Evolutionary conservation across 2,329 filamentous ascomycete genomes (phyloP).

Genomic region (Mycosphaerella arachidis): DNA sequence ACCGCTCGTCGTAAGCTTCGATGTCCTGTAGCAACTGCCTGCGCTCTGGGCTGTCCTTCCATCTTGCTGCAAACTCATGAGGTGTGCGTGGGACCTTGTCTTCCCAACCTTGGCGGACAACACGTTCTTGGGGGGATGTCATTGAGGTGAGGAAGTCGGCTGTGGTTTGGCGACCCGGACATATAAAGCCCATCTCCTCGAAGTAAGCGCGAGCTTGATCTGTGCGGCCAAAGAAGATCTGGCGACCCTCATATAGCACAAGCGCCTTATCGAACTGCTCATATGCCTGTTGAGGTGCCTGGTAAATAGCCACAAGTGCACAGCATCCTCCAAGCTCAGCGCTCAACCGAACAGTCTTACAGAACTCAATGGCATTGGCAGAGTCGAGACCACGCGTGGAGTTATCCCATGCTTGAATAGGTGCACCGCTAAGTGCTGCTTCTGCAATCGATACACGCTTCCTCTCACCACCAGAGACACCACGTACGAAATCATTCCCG

Average conservation of each 20-base stretch:
- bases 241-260: constrained; percentile 63
- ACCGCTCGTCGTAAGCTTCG: constrained; percentile 44
- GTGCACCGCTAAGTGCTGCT: constrained; percentile 61
- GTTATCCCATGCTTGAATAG: constrained; percentile 72
- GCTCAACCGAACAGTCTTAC: constrained; percentile 63
- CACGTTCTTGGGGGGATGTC: constrained; percentile 49
- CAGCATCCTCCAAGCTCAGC: constrained; percentile 64
- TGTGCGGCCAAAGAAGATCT: constrained; percentile 66
- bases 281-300: constrained; percentile 64
- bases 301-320: constrained; percentile 69
- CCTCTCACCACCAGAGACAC: constrained; percentile 70
- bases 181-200: constrained; percentile 65
- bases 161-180: constrained; percentile 66
- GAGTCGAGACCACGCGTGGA: constrained; percentile 69
- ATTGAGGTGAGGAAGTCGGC: constrained; percentile 76
- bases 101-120: constrained; percentile 43
- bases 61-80: constrained; percentile 48
- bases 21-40: constrained; percentile 42
- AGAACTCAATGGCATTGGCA: constrained; percentile 72
- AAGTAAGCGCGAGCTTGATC: constrained; percentile 65
- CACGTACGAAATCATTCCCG: constrained; percentile 70
- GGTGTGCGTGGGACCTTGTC: constrained; percentile 45
- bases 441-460: constrained; percentile 80
- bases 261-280: constrained; percentile 67
- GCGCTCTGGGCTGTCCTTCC: constrained; percentile 52